Percentiles rank a stretch among this genome's conserved stretches.
Conservation (phyloP, 2,329 filamentous ascomycete species). For the Talaromyces sp. region DNA sequence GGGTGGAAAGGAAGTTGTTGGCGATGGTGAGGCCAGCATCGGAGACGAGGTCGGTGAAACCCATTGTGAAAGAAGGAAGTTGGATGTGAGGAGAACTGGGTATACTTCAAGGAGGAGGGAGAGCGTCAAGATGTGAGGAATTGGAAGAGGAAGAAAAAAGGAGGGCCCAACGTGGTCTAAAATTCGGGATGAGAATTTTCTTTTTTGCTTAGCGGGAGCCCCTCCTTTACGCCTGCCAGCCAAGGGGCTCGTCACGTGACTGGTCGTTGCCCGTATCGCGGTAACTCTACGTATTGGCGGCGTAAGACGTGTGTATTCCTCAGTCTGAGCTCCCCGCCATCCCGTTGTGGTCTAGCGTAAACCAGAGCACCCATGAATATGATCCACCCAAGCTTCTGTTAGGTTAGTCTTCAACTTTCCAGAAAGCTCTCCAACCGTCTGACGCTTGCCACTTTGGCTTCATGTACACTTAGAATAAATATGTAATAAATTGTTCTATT, state of each 20-base stretch:
- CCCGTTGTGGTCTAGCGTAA: not conserved
- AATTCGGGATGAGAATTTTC: conserved; percentile 21
- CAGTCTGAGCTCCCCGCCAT: not conserved
- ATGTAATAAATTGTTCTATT: not conserved
- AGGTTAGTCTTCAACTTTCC: conserved; percentile 22
- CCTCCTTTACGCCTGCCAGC: conserved; percentile 16
- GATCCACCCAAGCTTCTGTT: not conserved
- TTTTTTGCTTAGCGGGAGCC: conserved; percentile 21
- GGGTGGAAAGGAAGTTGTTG: conserved; percentile 49
- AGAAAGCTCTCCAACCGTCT: conserved; percentile 25
- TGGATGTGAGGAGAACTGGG: not conserved
- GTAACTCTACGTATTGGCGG: too few relatives aligned
- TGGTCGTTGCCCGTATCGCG: too few relatives aligned
- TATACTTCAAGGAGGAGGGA: conserved; percentile 13
- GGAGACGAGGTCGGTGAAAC: conserved; percentile 62
- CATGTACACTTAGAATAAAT: not conserved
- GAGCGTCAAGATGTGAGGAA: conserved; percentile 20
- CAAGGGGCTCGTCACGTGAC: conserved; percentile 26
- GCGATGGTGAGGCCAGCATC: conserved; percentile 57
- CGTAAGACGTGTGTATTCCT: too few relatives aligned
- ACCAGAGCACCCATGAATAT: too few relatives aligned
- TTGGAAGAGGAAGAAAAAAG: conserved; percentile 23
- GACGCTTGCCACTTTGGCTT: not conserved
- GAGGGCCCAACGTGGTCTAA: conserved; percentile 23
- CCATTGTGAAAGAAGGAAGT: conserved; percentile 46